phyloP scores from a whole-genome alignment of 1,284 basidiomycete species.

The Ustilago curta region DNA sequence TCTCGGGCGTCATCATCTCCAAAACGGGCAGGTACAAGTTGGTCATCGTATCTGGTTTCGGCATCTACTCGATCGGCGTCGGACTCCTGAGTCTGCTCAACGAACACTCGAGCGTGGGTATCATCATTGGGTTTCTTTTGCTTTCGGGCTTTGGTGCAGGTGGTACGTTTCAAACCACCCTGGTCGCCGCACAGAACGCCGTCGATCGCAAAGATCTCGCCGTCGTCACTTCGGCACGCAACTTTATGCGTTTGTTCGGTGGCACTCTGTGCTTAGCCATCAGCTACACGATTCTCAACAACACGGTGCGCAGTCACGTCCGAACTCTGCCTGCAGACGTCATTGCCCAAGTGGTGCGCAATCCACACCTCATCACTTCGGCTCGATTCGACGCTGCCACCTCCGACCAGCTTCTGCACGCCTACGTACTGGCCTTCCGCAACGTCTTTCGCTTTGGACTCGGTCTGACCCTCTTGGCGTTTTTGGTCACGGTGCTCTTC shows the following conservation, averaged over 20 bases:
- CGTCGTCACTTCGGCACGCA: constrained; percentile 78
- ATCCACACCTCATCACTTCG: constrained; percentile 38
- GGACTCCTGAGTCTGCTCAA: constrained; percentile 78
- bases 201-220: constrained; percentile 78
- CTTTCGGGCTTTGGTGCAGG: constrained; percentile 79
- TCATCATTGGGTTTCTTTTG: constrained; percentile 78
- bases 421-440: constrained; percentile 75
- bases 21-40: constrained; percentile 77
- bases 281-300: constrained; percentile 72
- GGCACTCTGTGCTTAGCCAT: constrained; percentile 77
- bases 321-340: constrained; percentile 12
- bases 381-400: constrained; percentile 26
- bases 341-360: constrained; percentile 33
- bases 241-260: constrained; percentile 77
- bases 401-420: constrained; percentile 71
- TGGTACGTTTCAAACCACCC: constrained; percentile 69
- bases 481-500: constrained; percentile 71
- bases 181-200: constrained; percentile 78
- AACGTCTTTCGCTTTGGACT: constrained; percentile 72
- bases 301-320: constrained; percentile 32
- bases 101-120: constrained; percentile 72
- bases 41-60: constrained; percentile 77
- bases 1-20: constrained; percentile 76
- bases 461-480: constrained; percentile 50
- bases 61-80: constrained; percentile 65